Base-by-base conservation (phyloP, 441 rosid species). In the Erysimum pusillum region DNA sequence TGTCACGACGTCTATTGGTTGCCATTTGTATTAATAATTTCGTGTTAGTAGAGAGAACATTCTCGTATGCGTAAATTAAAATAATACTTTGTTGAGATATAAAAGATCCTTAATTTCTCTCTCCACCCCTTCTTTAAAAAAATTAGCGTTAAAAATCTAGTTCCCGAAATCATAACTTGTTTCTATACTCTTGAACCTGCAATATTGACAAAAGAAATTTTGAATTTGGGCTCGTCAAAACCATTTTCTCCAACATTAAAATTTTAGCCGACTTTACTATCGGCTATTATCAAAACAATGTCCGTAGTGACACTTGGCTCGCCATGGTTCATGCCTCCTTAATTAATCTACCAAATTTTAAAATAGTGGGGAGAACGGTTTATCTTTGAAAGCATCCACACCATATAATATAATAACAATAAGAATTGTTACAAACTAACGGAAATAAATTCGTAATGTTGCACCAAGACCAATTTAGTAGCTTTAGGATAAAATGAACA, bases 241-340 rank as follows among this genome's bases (percentile, higher is more conserved):
- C 42, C 12, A 17, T 12, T 45, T n/a, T 42, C 38, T 2, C 49
- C 67, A 36, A 59, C 18, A 68, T 61, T 35, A 20, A 42, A 42
- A 32, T 6, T 53, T 69, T 41, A 41, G 73, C 73, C 73, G 64
- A 57, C 68, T 58, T 59, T 39, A n/a, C 34, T 11, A 28, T 7
- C 31, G 20, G 56, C 41, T 6, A 45, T 51, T 44, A 69, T 49
- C 64, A 41, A 65, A 15, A 60, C 4, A 35, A 1, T 32, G 13
- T 31, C n/a, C n/a, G n/a, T n/a, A 56, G 41, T 36, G 75, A 73
- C 78, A 78, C 75, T 61, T 78, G 75, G 61, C 81, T 78, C 9
- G 18, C 17, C 18, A 17, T 61, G 53, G 52, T 67, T 67, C 42
- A 73, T 52, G 65, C 41, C 44, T 71, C 63, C 58, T 66, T 51